These are phyloP conservation scores for Golubevia pallescens DNA, from an alignment of 1,284 basidiomycete genomes.

Conservation along the genomic window DNA sequence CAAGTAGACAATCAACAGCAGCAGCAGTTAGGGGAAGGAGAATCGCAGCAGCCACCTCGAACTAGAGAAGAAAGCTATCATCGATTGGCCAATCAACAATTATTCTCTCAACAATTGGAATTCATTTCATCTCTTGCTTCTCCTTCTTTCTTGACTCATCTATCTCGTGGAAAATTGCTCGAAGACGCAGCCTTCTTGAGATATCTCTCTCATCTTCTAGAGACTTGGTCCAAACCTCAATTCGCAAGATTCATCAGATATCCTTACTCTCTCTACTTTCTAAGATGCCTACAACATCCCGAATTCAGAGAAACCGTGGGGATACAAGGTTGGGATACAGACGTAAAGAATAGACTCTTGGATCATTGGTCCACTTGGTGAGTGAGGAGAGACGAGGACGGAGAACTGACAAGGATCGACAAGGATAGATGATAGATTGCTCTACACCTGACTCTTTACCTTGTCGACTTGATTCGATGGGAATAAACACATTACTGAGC, in stretches of 20 bases:
- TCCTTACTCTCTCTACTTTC: constrained; percentile 45
- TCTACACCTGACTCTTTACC: no score
- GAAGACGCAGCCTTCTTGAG: constrained; percentile 32
- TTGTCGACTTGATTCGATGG: no score
- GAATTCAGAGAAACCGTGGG: constrained; percentile 40
- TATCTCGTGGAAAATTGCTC: constrained; percentile 36
- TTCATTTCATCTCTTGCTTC: constrained; percentile 53
- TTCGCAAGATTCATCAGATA: constrained; percentile 52
- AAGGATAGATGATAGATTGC: no score
- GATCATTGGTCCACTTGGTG: constrained; percentile 56
- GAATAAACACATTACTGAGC: no score
- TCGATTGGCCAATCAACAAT: constrained; percentile 28
- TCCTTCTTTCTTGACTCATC: constrained; percentile 47
- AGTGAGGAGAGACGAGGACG: constrained; percentile 1
- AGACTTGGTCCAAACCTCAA: constrained; percentile 37
- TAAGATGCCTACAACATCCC: constrained; percentile 35
- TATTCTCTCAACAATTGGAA: constrained; percentile 50
- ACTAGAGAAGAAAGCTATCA: no score
- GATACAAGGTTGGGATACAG: constrained; percentile 42
- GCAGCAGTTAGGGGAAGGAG: no score
- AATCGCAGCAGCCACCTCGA: no score
- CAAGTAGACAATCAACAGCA: no score
- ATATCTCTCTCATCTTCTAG: constrained; percentile 39
- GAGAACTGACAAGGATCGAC: no score
- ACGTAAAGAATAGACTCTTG: constrained; percentile 34